Evolutionary conservation across 148 eudicot species (phyloP).

Genomic region (Vaccinium darrowii): DNA sequence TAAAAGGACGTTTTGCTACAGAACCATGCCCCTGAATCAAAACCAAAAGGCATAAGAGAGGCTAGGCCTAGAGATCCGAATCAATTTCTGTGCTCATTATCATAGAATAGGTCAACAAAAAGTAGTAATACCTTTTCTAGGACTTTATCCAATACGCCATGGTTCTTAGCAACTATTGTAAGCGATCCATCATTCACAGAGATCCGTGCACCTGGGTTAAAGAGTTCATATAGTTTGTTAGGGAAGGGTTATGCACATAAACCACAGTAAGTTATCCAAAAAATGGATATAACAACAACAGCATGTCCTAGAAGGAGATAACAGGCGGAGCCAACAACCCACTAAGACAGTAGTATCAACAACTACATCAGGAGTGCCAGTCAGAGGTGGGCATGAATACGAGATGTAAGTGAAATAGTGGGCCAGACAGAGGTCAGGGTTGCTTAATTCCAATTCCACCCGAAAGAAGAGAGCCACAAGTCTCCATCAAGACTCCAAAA

Average conservation of each 20-base stretch:
- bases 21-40: too few relatives aligned
- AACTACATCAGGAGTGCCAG: not conserved
- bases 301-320: not conserved
- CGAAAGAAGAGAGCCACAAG: not conserved
- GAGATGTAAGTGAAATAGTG: not conserved
- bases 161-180: constrained; percentile 79
- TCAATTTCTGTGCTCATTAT: too few relatives aligned
- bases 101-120: not conserved
- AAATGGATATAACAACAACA: not conserved
- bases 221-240: constrained; percentile 3
- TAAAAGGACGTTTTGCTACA: too few relatives aligned
- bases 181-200: constrained; percentile 83
- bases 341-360: not conserved
- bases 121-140: constrained; percentile 64
- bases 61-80: too few relatives aligned
- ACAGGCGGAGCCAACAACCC: not conserved
- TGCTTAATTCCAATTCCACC: not conserved
- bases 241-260: not conserved
- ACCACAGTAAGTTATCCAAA: not conserved
- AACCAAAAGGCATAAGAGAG: too few relatives aligned
- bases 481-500: not conserved
- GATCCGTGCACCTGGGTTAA: constrained; percentile 65
- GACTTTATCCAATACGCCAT: constrained; percentile 65
- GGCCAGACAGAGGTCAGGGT: constrained; percentile 5
- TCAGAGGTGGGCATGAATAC: not conserved